Conservation (phyloP, 2,329 filamentous ascomycete species). For the Trichophyton mentagrophytes region DNA sequence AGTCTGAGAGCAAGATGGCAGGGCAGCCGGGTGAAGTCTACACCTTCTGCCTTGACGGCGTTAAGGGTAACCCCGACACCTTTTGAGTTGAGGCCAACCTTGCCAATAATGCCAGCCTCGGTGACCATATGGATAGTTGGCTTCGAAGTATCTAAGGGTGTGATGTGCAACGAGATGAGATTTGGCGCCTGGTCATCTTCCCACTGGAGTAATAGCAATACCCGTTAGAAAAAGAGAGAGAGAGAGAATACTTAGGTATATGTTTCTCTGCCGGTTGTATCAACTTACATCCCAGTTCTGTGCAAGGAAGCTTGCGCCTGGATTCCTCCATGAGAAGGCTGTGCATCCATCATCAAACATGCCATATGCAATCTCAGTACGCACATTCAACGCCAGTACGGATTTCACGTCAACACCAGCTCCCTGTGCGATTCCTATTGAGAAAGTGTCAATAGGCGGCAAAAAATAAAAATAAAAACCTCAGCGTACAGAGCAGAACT, state of each 20-base stretch:
- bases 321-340: conserved; percentile 39
- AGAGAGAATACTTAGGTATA: too few relatives aligned
- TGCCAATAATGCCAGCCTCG: conserved; percentile 46
- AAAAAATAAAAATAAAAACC: background rate
- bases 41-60: conserved; percentile 41
- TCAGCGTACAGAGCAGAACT: background rate
- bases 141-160: conserved; percentile 21
- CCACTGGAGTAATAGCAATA: conserved; percentile 24
- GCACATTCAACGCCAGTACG: conserved; percentile 46
- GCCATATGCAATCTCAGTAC: conserved; percentile 48
- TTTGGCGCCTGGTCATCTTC: conserved; percentile 37
- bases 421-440: conserved; percentile 41
- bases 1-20: conserved; percentile 43
- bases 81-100: conserved; percentile 44
- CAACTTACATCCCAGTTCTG: conserved; percentile 43
- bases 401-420: conserved; percentile 36
- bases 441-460: background rate
- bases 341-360: conserved; percentile 48
- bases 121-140: conserved; percentile 44
- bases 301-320: conserved; percentile 29
- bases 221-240: background rate
- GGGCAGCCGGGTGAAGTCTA: conserved; percentile 37
- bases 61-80: conserved; percentile 47
- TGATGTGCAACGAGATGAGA: conserved; percentile 37
- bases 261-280: background rate